Conservation (phyloP, 2,329 filamentous ascomycete species). For the Coleophoma crateriformis region DNA sequence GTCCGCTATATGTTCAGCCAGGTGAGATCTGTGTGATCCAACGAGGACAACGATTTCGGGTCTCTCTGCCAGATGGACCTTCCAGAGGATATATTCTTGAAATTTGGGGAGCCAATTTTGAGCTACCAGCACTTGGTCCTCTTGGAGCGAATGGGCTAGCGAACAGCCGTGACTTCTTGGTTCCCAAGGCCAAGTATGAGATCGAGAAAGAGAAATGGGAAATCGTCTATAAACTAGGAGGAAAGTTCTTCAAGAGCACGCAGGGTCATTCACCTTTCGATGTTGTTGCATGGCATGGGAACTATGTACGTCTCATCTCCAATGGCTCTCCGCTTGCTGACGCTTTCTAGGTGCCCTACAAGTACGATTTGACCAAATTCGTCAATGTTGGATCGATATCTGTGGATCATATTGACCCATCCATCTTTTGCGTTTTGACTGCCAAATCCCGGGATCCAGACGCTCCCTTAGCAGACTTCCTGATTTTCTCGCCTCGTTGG, state of each 20-base stretch:
- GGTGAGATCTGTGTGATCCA: constrained; percentile 60
- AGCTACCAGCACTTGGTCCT: constrained; percentile 57
- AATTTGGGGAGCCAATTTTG: constrained; percentile 56
- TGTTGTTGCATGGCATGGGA: constrained; percentile 69
- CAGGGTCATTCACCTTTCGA: constrained; percentile 70
- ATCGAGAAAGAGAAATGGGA: constrained; percentile 37
- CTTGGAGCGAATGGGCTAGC: constrained; percentile 58
- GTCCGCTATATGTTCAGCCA: constrained; percentile 47
- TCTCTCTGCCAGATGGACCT: constrained; percentile 49
- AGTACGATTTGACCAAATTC: constrained; percentile 65
- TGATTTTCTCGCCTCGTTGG: constrained; percentile 65
- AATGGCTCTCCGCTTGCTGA: constrained; percentile 59
- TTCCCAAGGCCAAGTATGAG: constrained; percentile 46
- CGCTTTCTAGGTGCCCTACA: constrained; percentile 60
- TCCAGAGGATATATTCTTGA: constrained; percentile 60
- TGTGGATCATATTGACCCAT: constrained; percentile 62
- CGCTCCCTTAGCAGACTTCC: constrained; percentile 57
- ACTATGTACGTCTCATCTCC: constrained; percentile 27
- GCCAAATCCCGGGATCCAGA: constrained; percentile 47
- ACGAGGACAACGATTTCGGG: constrained; percentile 55
- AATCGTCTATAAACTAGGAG: constrained; percentile 58
- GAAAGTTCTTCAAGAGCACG: constrained; percentile 55
- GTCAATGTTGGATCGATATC: constrained; percentile 54
- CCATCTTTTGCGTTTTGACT: constrained; percentile 61
- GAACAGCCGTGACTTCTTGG: constrained; percentile 57